These are phyloP conservation scores for Boehmeria nivea DNA, from an alignment of 306 rosid species.

Conservation along the genomic window DNA sequence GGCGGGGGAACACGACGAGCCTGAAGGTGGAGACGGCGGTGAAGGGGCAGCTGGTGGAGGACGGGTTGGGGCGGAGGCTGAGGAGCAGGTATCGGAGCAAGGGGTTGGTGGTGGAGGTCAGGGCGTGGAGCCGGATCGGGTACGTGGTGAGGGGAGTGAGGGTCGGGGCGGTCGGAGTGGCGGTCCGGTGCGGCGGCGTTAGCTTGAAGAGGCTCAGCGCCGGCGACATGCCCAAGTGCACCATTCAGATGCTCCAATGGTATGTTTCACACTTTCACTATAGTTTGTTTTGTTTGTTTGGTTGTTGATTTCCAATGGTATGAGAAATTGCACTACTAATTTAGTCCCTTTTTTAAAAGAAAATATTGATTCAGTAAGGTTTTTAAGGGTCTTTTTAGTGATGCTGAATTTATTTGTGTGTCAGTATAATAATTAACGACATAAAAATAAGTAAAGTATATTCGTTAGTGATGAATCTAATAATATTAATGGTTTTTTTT, in stretches of 20 bases:
- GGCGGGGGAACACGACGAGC: slow-evolving; percentile 20
- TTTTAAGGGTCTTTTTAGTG: too few relatives aligned
- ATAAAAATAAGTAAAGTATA: too few relatives aligned
- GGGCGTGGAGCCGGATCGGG: slow-evolving; percentile 34
- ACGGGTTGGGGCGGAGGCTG: slow-evolving; percentile 30
- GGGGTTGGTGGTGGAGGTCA: slow-evolving; percentile 37
- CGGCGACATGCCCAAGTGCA: slow-evolving; percentile 54
- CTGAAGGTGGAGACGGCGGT: slow-evolving; percentile 42
- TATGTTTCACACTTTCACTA: slow-evolving; percentile 8
- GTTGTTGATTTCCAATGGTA: too few relatives aligned
- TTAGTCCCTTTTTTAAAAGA: too few relatives aligned
- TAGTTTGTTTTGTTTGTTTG: background rate
- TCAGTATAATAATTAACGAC: too few relatives aligned
- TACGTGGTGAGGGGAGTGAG: slow-evolving; percentile 31
- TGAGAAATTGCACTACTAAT: too few relatives aligned
- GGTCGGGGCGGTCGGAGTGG: slow-evolving; percentile 29
- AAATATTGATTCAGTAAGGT: too few relatives aligned
- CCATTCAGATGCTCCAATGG: slow-evolving; percentile 51
- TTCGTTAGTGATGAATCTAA: too few relatives aligned
- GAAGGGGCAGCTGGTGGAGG: slow-evolving; percentile 27
- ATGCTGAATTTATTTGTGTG: too few relatives aligned
- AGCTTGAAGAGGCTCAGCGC: slow-evolving; percentile 39
- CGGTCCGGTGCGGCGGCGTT: slow-evolving; percentile 45
- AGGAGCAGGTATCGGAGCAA: slow-evolving; percentile 20
- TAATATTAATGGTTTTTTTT: too few relatives aligned